These are phyloP conservation scores for Thalassiosira livingstoniorum DNA, from an alignment of 352 stramenopile species.

Conservation along the genomic window DNA sequence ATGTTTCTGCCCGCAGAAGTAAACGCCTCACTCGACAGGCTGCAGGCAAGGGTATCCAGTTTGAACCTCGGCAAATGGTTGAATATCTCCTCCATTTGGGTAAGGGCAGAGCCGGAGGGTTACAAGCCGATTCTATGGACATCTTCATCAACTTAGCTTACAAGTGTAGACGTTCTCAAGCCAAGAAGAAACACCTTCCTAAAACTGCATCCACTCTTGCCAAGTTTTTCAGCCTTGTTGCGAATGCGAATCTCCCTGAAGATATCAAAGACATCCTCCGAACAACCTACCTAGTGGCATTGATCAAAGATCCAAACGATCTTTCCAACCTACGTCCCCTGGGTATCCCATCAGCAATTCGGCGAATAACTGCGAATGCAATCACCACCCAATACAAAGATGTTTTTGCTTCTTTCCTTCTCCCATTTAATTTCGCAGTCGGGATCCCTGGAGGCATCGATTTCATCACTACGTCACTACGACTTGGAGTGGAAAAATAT, in stretches of 20 bases:
- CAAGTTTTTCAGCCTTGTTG: constrained; percentile 12
- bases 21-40: no score
- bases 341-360: constrained; percentile 18
- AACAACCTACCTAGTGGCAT: constrained; percentile 2
- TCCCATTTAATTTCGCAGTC: not conserved
- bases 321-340: constrained; percentile 18
- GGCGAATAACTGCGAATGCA: constrained; percentile 1
- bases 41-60: no score
- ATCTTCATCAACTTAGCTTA: not conserved
- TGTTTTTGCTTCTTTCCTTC: not conserved
- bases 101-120: not conserved
- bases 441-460: not conserved
- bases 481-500: not conserved
- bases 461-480: not conserved
- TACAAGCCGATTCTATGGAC: constrained; percentile 11
- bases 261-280: constrained; percentile 4
- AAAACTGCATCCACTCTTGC: not conserved
- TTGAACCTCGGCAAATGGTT: not conserved
- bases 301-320: constrained; percentile 18
- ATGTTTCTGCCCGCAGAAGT: no score
- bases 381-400: not conserved
- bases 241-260: constrained; percentile 6
- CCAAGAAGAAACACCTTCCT: not conserved
- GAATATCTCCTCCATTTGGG: not conserved
- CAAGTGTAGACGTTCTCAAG: not conserved